Percentiles rank a stretch among this genome's conserved stretches.
These are phyloP conservation scores for Pythium graminicola DNA, from an alignment of 352 stramenopile genomes.

Conservation along the genomic window DNA sequence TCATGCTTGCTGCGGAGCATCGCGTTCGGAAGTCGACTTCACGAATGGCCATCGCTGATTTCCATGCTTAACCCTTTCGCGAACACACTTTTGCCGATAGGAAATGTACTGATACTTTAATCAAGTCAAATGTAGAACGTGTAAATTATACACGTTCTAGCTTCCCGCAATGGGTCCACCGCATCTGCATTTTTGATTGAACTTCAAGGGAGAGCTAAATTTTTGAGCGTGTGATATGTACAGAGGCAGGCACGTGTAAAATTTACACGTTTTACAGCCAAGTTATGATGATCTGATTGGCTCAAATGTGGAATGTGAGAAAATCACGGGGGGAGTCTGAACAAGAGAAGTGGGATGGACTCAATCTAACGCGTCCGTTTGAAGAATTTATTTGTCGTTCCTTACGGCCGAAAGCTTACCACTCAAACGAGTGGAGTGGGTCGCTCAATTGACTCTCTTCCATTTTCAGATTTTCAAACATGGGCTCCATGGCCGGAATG, in stretches of 20 bases:
- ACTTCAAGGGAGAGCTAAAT: conserved; percentile 12
- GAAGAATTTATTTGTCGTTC: neutral
- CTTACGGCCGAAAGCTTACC: neutral
- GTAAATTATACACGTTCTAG: conserved; percentile 10
- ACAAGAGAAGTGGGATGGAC: neutral
- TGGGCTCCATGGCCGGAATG: too few species aligned
- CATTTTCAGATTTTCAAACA: too few species aligned
- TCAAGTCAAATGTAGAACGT: conserved; percentile 10
- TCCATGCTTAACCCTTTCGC: conserved; percentile 10
- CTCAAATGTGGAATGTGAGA: neutral
- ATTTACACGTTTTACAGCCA: conserved; percentile 7
- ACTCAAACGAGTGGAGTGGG: neutral
- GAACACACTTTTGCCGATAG: neutral
- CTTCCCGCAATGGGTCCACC: neutral
- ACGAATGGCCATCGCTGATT: too few species aligned
- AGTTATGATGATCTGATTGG: neutral
- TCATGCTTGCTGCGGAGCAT: neutral
- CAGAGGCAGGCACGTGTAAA: conserved; percentile 7
- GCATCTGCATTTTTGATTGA: conserved; percentile 7
- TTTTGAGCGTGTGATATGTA: neutral
- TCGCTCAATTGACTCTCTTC: too few species aligned
- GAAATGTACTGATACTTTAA: conserved; percentile 7
- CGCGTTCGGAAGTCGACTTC: neutral
- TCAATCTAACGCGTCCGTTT: neutral
- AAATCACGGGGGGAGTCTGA: neutral